Conservation (phyloP, 164 flowering plant species). For the Vitis amurensis region DNA sequence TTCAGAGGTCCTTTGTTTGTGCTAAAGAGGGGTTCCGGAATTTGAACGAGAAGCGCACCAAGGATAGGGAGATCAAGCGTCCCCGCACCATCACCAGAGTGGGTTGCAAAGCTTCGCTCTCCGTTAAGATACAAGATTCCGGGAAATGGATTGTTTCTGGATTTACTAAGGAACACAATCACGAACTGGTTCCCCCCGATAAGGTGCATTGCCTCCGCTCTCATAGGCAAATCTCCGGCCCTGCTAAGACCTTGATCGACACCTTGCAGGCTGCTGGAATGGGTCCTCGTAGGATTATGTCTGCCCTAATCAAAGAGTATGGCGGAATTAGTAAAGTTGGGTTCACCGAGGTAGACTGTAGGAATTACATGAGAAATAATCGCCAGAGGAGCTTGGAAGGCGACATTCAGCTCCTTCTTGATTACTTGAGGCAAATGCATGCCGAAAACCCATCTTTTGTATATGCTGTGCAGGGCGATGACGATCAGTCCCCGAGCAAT, state of each 20-base stretch:
- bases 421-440: constrained; percentile 67
- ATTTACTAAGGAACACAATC: constrained; percentile 76
- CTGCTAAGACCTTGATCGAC: constrained; percentile 75
- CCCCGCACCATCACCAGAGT: constrained; percentile 60
- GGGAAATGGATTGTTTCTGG: constrained; percentile 76
- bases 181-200: constrained; percentile 70
- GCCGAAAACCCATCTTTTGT: constrained; percentile 60
- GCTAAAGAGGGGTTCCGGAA: constrained; percentile 67
- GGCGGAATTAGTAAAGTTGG: constrained; percentile 81
- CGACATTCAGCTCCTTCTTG: constrained; percentile 68
- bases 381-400: constrained; percentile 67
- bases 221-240: constrained; percentile 75
- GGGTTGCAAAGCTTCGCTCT: constrained; percentile 71
- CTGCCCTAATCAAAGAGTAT: constrained; percentile 68
- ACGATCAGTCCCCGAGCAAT: constrained; percentile 54
- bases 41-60: constrained; percentile 54
- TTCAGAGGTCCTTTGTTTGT: constrained; percentile 63
- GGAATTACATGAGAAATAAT: constrained; percentile 75
- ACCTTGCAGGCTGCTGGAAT: constrained; percentile 79
- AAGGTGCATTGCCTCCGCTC: constrained; percentile 79
- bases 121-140: constrained; percentile 64
- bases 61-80: constrained; percentile 57
- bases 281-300: constrained; percentile 79
- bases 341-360: constrained; percentile 76
- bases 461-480: constrained; percentile 72